Conservation (phyloP, 352 stramenopile genomes). For the Phytophthora foliorum region DNA sequence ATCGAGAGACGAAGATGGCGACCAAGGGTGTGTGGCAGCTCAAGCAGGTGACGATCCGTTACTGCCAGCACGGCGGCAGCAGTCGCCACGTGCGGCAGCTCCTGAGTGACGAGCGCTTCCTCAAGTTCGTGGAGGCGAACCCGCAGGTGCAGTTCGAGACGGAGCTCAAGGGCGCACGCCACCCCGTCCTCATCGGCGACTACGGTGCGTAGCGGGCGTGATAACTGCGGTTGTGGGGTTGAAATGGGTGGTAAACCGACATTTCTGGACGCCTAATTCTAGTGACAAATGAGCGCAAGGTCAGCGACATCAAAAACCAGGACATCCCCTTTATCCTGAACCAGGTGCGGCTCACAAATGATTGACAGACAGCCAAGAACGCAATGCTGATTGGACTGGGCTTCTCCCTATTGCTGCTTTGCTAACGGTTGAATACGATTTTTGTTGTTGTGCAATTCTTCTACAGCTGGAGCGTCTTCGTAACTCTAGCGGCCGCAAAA, state of each 20-base stretch:
- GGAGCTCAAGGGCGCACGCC: conserved; percentile 83
- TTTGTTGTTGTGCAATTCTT: conserved; percentile 1
- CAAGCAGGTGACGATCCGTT: conserved; percentile 84
- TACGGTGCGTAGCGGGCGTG: conserved; percentile 61
- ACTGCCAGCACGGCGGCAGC: conserved; percentile 83
- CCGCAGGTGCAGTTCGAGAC: conserved; percentile 88
- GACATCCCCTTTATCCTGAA: conserved; percentile 84
- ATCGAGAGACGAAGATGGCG: conserved; percentile 50
- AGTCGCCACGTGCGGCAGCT: conserved; percentile 83
- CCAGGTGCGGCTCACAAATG: conserved; percentile 54
- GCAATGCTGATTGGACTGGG: neutral
- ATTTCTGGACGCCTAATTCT: conserved; percentile 1
- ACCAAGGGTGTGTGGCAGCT: conserved; percentile 84
- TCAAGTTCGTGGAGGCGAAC: conserved; percentile 89
- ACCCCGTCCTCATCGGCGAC: conserved; percentile 86
- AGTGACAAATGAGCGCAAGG: conserved; percentile 88
- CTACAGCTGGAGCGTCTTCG: conserved; percentile 81
- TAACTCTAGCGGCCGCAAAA: conserved; percentile 90
- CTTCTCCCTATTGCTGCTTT: conserved; percentile 2
- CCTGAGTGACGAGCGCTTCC: conserved; percentile 79
- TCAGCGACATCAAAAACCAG: conserved; percentile 92
- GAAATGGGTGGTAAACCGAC: neutral
- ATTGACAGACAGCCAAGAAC: neutral
- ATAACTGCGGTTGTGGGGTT: neutral
- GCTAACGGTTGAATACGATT: neutral